phyloP scores from a whole-genome alignment of 306 rosid species.

The Gynostemma pentaphyllum region DNA sequence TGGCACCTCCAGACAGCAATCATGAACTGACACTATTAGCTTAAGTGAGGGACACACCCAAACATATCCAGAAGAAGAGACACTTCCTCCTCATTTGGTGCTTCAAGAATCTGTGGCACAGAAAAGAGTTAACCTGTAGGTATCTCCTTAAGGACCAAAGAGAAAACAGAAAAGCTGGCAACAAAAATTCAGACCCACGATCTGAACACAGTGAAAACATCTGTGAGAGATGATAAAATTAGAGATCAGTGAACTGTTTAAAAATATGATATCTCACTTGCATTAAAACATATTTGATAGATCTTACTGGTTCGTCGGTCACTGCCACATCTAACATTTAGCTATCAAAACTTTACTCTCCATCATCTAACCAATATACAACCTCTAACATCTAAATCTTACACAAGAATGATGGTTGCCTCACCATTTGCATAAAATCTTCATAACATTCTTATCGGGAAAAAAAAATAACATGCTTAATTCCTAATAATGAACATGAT shows the following conservation, averaged over 20 bases:
- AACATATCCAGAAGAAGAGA: slow-evolving; percentile 87
- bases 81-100: slow-evolving; percentile 87
- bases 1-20: slow-evolving; percentile 14
- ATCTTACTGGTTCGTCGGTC: neutral
- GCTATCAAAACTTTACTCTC: neutral
- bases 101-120: slow-evolving; percentile 86
- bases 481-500: too few relatives aligned
- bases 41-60: slow-evolving; percentile 51
- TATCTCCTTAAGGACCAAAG: slow-evolving; percentile 27
- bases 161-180: slow-evolving; percentile 1
- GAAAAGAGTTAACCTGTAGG: slow-evolving; percentile 53
- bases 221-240: neutral
- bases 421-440: neutral
- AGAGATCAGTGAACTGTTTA: neutral
- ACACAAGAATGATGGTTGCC: neutral
- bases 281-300: neutral
- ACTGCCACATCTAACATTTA: neutral
- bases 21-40: neutral
- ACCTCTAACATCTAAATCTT: neutral
- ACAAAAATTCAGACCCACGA: slow-evolving; percentile 32
- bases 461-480: neutral
- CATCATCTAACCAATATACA: neutral
- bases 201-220: neutral
- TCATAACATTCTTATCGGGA: neutral
- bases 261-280: neutral